Evolutionary conservation across 805 yeast species (phyloP).

Genomic region (Teunomyces gatunensis): DNA sequence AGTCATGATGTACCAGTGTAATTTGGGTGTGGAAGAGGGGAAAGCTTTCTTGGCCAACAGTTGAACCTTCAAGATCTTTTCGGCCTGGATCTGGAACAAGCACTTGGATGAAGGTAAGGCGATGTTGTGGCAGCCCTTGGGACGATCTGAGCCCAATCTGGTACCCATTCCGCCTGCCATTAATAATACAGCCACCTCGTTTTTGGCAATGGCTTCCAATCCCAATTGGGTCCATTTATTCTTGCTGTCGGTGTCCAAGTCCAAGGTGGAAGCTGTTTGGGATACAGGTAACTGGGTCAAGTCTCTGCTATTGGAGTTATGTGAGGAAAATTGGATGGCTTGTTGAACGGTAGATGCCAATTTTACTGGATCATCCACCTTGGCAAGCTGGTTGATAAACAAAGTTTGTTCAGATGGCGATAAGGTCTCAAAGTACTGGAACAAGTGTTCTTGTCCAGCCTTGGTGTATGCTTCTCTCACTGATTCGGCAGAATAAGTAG

Average conservation of each 20-base stretch:
- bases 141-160: slow-evolving; percentile 81
- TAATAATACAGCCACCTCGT: slow-evolving; percentile 82
- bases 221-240: slow-evolving; percentile 53
- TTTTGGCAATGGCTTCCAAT: slow-evolving; percentile 59
- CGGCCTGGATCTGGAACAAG: slow-evolving; percentile 90
- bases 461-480: slow-evolving; percentile 31
- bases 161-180: slow-evolving; percentile 99
- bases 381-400: slow-evolving; percentile 41
- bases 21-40: slow-evolving; percentile 21
- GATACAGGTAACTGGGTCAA: slow-evolving; percentile 50
- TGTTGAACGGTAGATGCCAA: slow-evolving; percentile 41
- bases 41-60: slow-evolving; percentile 42
- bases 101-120: slow-evolving; percentile 81
- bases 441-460: slow-evolving; percentile 56
- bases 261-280: slow-evolving; percentile 49
- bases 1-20: slow-evolving; percentile 95
- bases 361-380: slow-evolving; percentile 39
- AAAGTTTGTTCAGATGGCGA: slow-evolving; percentile 26
- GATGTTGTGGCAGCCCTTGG: slow-evolving; percentile 93
- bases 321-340: slow-evolving; percentile 44
- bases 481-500: slow-evolving; percentile 8
- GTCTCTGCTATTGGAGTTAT: slow-evolving; percentile 19
- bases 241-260: slow-evolving; percentile 29
- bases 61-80: slow-evolving; percentile 68
- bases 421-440: slow-evolving; percentile 45